phyloP scores from a whole-genome alignment of 2,329 filamentous ascomycete genomes.

The Claviceps lovelessii region DNA sequence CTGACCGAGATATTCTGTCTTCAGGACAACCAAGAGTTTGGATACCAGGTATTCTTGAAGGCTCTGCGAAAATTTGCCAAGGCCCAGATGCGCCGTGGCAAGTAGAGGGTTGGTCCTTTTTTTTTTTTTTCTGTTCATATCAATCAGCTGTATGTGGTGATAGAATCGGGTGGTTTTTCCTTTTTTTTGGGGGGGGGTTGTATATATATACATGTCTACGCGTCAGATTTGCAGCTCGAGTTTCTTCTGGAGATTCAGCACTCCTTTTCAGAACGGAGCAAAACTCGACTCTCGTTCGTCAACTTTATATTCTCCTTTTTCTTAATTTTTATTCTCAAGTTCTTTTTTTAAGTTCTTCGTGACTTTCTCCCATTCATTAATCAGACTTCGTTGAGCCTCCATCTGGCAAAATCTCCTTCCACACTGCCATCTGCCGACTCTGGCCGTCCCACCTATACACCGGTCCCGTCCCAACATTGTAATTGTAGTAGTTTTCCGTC shows the following conservation, averaged over 20 bases:
- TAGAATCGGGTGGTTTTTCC: not conserved
- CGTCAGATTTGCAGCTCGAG: not conserved
- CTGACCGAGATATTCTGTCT: slow-evolving; percentile 85
- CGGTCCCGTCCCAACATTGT: slow-evolving; percentile 59
- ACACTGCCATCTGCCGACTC: slow-evolving; percentile 34
- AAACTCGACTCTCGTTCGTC: not conserved
- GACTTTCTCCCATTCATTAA: not conserved
- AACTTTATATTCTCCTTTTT: not conserved
- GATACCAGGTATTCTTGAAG: slow-evolving; percentile 84
- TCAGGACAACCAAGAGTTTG: slow-evolving; percentile 65
- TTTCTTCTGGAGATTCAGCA: slow-evolving; percentile 5
- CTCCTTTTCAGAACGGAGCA: not conserved
- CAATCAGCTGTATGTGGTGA: not conserved
- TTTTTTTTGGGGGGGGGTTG: not conserved
- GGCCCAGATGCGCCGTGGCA: slow-evolving; percentile 78
- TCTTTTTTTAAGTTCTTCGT: not conserved
- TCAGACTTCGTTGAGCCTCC: not conserved
- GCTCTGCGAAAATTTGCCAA: slow-evolving; percentile 72
- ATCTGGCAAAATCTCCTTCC: slow-evolving; percentile 13
- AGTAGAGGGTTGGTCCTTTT: slow-evolving; percentile 21
- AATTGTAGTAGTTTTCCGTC: slow-evolving; percentile 72
- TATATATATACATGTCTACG: not conserved
- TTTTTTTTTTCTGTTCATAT: not conserved
- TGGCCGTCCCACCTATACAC: slow-evolving; percentile 53
- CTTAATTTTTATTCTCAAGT: not conserved